phyloP scores from a whole-genome alignment of 345 rosid genomes.

The Salix brachista region DNA sequence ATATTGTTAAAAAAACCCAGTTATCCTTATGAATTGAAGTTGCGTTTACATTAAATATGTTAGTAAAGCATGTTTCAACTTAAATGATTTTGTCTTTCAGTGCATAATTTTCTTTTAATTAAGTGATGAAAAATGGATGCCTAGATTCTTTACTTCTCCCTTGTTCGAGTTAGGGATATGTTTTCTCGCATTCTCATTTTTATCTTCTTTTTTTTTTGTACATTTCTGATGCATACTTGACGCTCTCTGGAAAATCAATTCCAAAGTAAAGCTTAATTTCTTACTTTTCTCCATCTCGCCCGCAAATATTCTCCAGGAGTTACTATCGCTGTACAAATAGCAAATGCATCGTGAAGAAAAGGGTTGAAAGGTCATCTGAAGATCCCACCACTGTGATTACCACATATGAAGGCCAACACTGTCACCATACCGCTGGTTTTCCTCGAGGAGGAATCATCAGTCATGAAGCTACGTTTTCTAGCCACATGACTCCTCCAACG shows the following conservation, averaged over 20 bases:
- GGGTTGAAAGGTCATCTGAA: conserved; percentile 88
- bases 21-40: neutral
- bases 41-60: too few relatives aligned
- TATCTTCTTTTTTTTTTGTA: neutral
- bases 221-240: neutral
- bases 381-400: conserved; percentile 82
- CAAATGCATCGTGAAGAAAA: conserved; percentile 91
- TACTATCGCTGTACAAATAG: conserved; percentile 91
- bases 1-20: neutral
- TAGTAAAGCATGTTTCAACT: too few relatives aligned
- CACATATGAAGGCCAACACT: conserved; percentile 97
- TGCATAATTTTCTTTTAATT: too few relatives aligned
- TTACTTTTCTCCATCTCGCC: conserved; percentile 18
- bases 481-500: conserved; percentile 38
- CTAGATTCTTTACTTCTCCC: too few relatives aligned
- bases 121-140: too few relatives aligned
- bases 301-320: conserved; percentile 49
- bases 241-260: neutral
- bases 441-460: conserved; percentile 70
- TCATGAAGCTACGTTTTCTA: conserved; percentile 45
- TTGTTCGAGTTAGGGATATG: too few relatives aligned
- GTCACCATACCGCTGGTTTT: conserved; percentile 80
- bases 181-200: too few relatives aligned
- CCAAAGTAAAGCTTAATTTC: neutral
- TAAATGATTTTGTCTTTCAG: too few relatives aligned